Base-by-base conservation (phyloP, 352 stramenopile species). In the Paralagenidium karlingii region DNA sequence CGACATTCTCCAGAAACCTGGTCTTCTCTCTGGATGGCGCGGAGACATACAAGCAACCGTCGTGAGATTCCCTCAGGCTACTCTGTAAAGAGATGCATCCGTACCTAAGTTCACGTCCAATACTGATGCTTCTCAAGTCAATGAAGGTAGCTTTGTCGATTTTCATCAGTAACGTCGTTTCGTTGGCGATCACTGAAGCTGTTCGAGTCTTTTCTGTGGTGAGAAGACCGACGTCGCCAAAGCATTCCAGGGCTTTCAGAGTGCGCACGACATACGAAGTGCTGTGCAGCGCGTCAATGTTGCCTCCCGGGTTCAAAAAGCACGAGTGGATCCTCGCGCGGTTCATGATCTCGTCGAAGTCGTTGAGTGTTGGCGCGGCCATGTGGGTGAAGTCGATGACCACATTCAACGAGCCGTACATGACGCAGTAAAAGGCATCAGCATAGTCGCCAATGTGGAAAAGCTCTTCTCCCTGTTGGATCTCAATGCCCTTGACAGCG, bases 361-460 rank as follows among this genome's bases (percentile, higher is more conserved):
- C 67, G 32, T 71, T 70, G 15, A 82, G 38, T 2, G 71, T 82
- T n/a, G 68, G 62, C 7, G 63, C 58, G 22, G 68, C 44, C 46
- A 81, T 74, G 27, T 64, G 68, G n/a, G 67, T 55, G 40, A 86
- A 71, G 50, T 86, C 69, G 37, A 86, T 63, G 10, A 86, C 67
- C 28, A 83, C 67, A 38, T 73, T 82, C 42, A 83, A 55, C 2
- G 73, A 65, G 24, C 73, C 73, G 40, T 74, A 83, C 55, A 83
- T 78, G 50, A 83, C 63, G 39, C 68, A 82, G 37, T 82, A 86
- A 39, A 86, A 82, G 19, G 68, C 63, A 40, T 86, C 73, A 4
- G 73, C 73, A 3, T 58, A 47, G 39, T 86, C 73, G 2, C 73
- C 73, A 20, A 83, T 73, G 26, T 68, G 57, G 46, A 86, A 86